Evolutionary conservation across 2,329 filamentous ascomycete genomes (phyloP), one percentile per base, ranked within the genome.

Genomic region (Fusarium chaquense): DNA sequence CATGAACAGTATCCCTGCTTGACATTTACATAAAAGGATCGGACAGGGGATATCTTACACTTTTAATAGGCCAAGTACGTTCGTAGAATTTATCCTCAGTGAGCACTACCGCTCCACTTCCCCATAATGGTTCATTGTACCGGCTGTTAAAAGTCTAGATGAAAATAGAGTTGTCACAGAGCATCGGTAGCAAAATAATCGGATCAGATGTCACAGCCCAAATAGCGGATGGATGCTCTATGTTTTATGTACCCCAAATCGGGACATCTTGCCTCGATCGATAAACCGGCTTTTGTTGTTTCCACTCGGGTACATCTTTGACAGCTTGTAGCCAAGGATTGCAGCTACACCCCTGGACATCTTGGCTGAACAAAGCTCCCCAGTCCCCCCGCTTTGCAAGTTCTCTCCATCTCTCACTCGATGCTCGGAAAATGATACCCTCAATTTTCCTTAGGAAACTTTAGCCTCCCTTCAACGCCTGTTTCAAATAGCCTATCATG

Each of bases 401-500:
- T 52, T 35, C 49, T 52, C 49, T 52, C n/a, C 26, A 52, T 28
- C 24, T 51, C 18, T 52, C 49, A 30, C 33, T 52, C 24, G 33
- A 28, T n/a, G n/a, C 12, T 51, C 33, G 49, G 49, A 52, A 52
- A 52, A 52, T 24, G 49, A 40, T 51, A 51, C 49, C 49, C 49
- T 51, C 49, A 40, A 20, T 32, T 15, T 38, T 13, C 13, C 15
- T 12, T 32, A 32, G 49, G 36, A 51, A 40, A 40, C 24, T 18
- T 40, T 52, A 52, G 30, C 35, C 33, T n/a, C 10, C 33, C 30
- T 32, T 24, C 22, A 16, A 26, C 15, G 13, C n/a, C 22, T 20
- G 20, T 43, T 26, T 9, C 8, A 36, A 38, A 13, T 13, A 33
- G 12, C 20, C 38, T 18, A 15, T 16, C 55, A 77, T 76, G 75